phyloP scores from a whole-genome alignment of 768 basidiomycete species.

The Fibroporia radiculosa region DNA sequence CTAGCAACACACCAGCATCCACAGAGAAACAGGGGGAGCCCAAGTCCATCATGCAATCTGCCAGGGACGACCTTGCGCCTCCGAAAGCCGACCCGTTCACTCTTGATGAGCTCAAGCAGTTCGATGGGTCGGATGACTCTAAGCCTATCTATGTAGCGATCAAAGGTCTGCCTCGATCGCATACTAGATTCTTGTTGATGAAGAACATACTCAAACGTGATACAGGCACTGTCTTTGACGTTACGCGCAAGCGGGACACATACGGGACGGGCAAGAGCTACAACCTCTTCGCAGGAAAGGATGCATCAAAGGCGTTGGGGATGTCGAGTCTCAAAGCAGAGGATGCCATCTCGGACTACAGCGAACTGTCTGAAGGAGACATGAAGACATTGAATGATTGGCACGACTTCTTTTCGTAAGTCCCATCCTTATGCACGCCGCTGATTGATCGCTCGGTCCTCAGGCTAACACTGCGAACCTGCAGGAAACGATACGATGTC shows the following conservation, averaged over 20 bases:
- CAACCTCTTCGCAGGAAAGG: conserved; percentile 87
- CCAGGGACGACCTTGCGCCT: conserved; percentile 49
- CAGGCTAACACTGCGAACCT: too few relatives aligned
- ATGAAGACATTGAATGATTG: conserved; percentile 81
- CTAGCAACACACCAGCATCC: background rate
- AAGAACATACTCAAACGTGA: background rate
- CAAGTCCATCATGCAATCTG: conserved; percentile 68
- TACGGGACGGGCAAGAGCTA: conserved; percentile 82
- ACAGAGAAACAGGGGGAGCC: background rate
- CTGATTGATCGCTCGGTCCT: background rate
- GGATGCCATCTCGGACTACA: conserved; percentile 87
- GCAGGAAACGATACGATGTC: conserved; percentile 80
- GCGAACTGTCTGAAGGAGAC: conserved; percentile 61
- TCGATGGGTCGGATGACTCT: conserved; percentile 55
- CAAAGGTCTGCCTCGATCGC: conserved; percentile 49
- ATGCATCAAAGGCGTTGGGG: conserved; percentile 84
- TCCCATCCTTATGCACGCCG: background rate
- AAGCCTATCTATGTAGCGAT: conserved; percentile 89
- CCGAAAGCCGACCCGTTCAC: conserved; percentile 80
- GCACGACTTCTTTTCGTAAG: conserved; percentile 75
- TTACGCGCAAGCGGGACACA: conserved; percentile 75
- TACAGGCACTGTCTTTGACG: conserved; percentile 80
- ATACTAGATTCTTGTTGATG: background rate
- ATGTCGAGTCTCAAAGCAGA: conserved; percentile 81
- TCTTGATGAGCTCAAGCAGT: conserved; percentile 54